These are phyloP conservation scores for Didymella arachidicola DNA, from an alignment of 2,329 filamentous ascomycete species.

Conservation along the genomic window DNA sequence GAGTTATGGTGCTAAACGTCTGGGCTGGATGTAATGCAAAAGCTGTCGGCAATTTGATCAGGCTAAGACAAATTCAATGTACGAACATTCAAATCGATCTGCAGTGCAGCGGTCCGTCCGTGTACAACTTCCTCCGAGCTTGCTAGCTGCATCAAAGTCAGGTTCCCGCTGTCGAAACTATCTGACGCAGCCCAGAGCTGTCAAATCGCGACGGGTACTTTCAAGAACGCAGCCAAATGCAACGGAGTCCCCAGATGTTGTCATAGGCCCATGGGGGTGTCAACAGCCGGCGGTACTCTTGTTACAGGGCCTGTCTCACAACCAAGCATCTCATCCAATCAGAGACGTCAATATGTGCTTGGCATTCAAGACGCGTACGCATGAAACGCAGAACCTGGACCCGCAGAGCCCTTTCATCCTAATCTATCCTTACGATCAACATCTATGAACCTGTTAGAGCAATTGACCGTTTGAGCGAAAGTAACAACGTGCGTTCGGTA, in stretches of 20 bases:
- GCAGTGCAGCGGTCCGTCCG: neutral
- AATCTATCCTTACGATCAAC: conserved; percentile 6
- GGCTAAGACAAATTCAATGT: neutral
- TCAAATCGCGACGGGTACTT: conserved; percentile 5
- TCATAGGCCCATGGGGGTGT: conserved; percentile 2
- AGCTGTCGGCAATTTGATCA: neutral
- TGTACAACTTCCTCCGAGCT: neutral
- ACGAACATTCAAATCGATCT: neutral
- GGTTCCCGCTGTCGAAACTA: conserved; percentile 1
- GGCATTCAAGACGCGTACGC: conserved; percentile 14
- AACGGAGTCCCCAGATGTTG: neutral
- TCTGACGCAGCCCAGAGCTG: neutral
- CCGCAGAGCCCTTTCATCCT: conserved; percentile 18
- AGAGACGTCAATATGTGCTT: neutral
- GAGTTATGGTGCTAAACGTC: conserved; percentile 40
- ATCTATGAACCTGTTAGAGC: conserved; percentile 4
- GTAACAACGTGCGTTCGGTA: conserved; percentile 10
- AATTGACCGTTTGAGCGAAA: conserved; percentile 8
- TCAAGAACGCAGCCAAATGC: neutral
- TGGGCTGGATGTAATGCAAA: conserved; percentile 21
- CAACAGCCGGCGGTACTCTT: conserved; percentile 1
- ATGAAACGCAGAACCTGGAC: conserved; percentile 12
- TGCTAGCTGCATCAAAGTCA: neutral
- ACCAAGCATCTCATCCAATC: conserved; percentile 7
- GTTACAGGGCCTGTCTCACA: conserved; percentile 12